Percentiles rank a stretch among this genome's conserved stretches.
Conservation (phyloP, 2,329 filamentous ascomycete species). For the Fusarium nodosum region DNA sequence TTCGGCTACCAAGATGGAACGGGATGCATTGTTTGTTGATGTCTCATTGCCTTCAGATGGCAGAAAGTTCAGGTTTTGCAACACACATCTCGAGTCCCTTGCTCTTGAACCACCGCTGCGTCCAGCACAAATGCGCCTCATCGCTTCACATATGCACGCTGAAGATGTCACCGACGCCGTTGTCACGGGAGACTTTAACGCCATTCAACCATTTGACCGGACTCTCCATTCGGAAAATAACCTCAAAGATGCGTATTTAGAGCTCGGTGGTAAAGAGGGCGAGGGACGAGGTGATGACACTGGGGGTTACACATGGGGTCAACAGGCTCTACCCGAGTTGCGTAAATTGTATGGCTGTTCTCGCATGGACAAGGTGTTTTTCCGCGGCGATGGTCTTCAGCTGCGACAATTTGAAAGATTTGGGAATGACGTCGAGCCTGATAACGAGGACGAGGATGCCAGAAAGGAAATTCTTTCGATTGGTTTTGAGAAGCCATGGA, state of each 20-base stretch:
- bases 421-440: conserved; percentile 58
- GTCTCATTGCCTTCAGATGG: fast-evolving
- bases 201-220: conserved; percentile 67
- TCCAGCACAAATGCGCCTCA: conserved; percentile 62
- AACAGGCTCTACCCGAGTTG: conserved; percentile 61
- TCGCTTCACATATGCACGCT: conserved; percentile 59
- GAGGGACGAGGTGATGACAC: conserved; percentile 45
- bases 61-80: conserved; percentile 63
- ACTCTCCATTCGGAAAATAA: conserved; percentile 62
- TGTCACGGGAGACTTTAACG: conserved; percentile 69
- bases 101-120: conserved; percentile 62
- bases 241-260: conserved; percentile 66
- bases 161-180: conserved; percentile 57
- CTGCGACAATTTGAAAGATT: conserved; percentile 59
- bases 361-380: conserved; percentile 68
- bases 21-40: conserved; percentile 70
- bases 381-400: conserved; percentile 54
- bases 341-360: conserved; percentile 62
- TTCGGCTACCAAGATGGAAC: conserved; percentile 61
- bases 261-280: conserved; percentile 65
- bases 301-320: conserved; percentile 70
- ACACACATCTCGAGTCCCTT: conserved; percentile 70
- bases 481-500: conserved; percentile 24
- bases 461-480: conserved; percentile 14
- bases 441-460: not conserved